A percentile compares a stretch with the other conserved stretches of the same genome.
These are phyloP conservation scores for Auriscalpium microsporum DNA, from an alignment of 768 basidiomycete genomes.

Conservation along the genomic window DNA sequence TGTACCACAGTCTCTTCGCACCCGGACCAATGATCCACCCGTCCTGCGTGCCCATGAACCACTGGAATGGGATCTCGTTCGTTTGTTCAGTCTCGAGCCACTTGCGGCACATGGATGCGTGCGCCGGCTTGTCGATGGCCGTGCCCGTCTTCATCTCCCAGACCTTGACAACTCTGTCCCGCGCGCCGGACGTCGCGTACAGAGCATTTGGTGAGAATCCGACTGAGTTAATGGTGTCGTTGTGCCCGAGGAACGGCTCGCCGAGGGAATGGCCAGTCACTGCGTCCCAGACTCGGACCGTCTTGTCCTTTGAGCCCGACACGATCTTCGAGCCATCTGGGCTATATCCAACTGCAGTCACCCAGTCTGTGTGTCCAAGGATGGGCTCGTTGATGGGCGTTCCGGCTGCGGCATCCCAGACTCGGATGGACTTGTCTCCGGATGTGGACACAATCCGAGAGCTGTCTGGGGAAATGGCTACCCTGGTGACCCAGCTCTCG, in stretches of 20 bases:
- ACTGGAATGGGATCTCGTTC: not conserved
- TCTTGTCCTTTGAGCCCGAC: slow-evolving; percentile 1
- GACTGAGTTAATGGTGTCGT: not conserved
- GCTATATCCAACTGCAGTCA: not conserved
- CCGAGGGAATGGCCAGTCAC: not conserved
- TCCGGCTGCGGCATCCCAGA: not conserved
- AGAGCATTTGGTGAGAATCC: slow-evolving; percentile 1
- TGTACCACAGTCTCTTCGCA: not conserved
- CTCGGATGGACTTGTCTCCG: not conserved
- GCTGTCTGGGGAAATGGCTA: not conserved
- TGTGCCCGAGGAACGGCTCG: not conserved
- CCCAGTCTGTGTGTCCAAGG: not conserved
- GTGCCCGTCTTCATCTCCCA: not conserved
- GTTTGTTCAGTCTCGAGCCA: not conserved
- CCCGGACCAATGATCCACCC: not conserved
- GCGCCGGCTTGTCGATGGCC: not conserved
- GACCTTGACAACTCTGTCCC: not conserved
- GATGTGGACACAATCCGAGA: not conserved
- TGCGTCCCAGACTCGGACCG: not conserved
- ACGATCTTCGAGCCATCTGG: not conserved
- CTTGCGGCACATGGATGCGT: not conserved
- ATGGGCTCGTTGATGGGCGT: not conserved
- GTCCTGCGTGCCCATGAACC: not conserved
- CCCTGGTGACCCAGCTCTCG: not conserved
- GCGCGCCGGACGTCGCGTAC: not conserved